A percentile compares a stretch with the other conserved stretches of the same genome.
These are phyloP conservation scores for Draba incana DNA, from an alignment of 345 rosid species.

Conservation along the genomic window DNA sequence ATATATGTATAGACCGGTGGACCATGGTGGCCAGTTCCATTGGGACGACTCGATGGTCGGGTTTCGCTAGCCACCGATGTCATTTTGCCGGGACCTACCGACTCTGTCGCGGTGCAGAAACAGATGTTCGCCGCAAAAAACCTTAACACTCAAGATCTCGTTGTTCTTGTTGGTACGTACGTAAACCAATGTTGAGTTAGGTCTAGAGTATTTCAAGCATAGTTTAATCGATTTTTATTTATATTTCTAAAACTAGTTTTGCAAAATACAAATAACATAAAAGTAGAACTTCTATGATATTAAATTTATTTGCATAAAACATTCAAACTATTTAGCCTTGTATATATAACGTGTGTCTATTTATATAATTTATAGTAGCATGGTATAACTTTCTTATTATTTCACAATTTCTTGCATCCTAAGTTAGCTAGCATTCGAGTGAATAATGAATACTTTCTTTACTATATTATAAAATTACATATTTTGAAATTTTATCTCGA, in stretches of 20 bases:
- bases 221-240: background rate
- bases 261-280: background rate
- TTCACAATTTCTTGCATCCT: constrained; percentile 14
- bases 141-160: constrained; percentile 51
- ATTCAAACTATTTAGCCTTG: background rate
- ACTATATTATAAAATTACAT: background rate
- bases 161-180: constrained; percentile 50
- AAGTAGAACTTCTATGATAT: background rate
- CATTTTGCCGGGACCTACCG: constrained; percentile 39
- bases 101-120: constrained; percentile 44
- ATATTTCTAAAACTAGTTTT: no score
- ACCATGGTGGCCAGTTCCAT: constrained; percentile 40
- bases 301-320: background rate
- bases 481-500: background rate
- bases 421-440: constrained; percentile 4
- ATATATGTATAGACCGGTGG: constrained; percentile 30
- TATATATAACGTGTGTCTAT: background rate
- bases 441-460: background rate
- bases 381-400: background rate
- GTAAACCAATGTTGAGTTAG: background rate
- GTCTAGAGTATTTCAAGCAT: background rate
- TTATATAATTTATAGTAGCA: background rate
- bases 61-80: constrained; percentile 36
- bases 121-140: constrained; percentile 41
- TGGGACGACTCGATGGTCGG: constrained; percentile 40